These are phyloP conservation scores for Fusarium scirpi DNA, from an alignment of 2,329 filamentous ascomycete genomes.

Conservation along the genomic window DNA sequence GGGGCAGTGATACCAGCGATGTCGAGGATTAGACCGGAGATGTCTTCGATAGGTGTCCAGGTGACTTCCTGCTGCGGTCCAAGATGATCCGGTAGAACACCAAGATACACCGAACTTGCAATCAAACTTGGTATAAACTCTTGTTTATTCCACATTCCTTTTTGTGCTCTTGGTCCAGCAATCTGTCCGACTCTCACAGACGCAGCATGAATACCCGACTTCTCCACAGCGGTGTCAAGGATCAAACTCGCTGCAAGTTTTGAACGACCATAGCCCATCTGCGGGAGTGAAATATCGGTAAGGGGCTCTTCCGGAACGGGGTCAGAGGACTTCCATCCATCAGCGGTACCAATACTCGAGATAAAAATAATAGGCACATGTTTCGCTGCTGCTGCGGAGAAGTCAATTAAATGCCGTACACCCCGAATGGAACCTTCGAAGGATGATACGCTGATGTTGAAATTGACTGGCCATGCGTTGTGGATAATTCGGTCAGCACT, in stretches of 20 bases:
- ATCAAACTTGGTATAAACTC: constrained; percentile 15
- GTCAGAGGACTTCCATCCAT: neutral
- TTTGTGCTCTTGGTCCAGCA: neutral
- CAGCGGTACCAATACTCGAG: neutral
- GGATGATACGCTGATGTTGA: constrained; percentile 12
- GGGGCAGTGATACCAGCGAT: neutral
- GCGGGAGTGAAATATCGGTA: neutral
- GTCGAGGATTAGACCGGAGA: neutral
- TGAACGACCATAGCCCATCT: constrained; percentile 1
- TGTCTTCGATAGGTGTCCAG: constrained; percentile 1
- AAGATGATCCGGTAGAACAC: neutral
- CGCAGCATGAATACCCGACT: accelerated
- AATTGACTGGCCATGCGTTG: constrained; percentile 22
- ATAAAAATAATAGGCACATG: neutral
- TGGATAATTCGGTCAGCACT: constrained; percentile 3
- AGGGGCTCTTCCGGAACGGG: neutral
- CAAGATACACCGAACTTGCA: constrained; percentile 9
- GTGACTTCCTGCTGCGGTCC: neutral
- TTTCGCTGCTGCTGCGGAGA: neutral
- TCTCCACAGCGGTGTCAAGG: neutral
- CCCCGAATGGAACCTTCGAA: constrained; percentile 2
- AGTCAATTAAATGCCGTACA: neutral
- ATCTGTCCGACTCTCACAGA: constrained; percentile 9
- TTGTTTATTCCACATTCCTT: constrained; percentile 11
- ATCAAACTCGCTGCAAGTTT: neutral